Evolutionary conservation across 306 rosid genomes (phyloP).

Genomic region (Glycine latifolia): DNA sequence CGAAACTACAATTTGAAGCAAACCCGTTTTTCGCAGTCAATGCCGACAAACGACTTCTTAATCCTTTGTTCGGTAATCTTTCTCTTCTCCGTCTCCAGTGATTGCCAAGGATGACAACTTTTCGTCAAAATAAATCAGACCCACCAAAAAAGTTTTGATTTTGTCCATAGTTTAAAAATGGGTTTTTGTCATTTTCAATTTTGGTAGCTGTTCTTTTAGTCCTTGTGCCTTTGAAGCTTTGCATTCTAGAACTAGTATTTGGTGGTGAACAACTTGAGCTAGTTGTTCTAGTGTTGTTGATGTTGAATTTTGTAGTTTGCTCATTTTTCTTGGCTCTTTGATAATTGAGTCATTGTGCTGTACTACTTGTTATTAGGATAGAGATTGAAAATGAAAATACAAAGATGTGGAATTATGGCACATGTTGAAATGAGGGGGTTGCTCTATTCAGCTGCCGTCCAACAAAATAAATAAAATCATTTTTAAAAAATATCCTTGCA

Average conservation of each 20-base stretch:
- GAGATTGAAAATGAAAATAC: not conserved
- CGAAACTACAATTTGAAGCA: not conserved
- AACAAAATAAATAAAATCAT: not conserved
- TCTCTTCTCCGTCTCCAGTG: conserved; percentile 17
- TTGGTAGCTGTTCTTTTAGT: conserved; percentile 7
- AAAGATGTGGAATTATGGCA: not conserved
- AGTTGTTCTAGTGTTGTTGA: not conserved
- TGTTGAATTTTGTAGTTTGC: conserved; percentile 12
- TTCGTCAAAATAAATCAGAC: not conserved
- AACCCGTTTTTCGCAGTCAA: not conserved
- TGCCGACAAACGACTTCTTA: conserved; percentile 25
- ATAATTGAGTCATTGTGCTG: not conserved
- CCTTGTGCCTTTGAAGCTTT: not conserved
- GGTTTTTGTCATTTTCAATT: conserved; percentile 23
- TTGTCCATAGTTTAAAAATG: not conserved
- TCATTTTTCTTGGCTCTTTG: conserved; percentile 19
- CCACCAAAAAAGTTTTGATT: conserved; percentile 16
- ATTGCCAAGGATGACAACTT: not conserved
- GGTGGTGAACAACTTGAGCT: conserved; percentile 25
- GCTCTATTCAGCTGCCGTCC: not conserved
- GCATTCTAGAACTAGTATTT: conserved; percentile 5
- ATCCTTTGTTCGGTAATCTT: conserved; percentile 13
- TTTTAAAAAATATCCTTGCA: not conserved
- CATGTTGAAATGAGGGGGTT: not conserved
- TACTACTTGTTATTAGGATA: not conserved